Evolutionary conservation across 1,284 basidiomycete species (phyloP).

Genomic region (Phylloboletellus chloephorus): DNA sequence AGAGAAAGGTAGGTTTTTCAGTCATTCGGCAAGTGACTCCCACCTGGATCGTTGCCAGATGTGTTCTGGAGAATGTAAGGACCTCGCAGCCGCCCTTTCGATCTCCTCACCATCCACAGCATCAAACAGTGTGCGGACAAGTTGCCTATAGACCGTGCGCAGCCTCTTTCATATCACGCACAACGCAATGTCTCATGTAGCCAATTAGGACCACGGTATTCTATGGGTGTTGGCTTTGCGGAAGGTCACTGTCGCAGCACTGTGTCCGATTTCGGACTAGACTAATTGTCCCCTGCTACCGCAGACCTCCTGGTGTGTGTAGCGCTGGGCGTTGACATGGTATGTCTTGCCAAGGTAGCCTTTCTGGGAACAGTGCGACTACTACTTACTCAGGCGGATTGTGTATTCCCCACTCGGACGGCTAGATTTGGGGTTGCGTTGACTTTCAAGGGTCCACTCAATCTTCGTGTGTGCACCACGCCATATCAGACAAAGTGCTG

Average conservation of each 20-base stretch:
- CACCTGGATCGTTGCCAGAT: conserved; percentile 39
- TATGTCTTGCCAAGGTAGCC: conserved; percentile 27
- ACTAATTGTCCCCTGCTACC: conserved; percentile 2
- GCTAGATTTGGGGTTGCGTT: conserved; percentile 83
- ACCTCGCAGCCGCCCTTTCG: background rate
- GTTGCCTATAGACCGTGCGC: conserved; percentile 67
- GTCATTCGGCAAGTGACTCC: conserved; percentile 7
- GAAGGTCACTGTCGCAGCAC: conserved; percentile 51
- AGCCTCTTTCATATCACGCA: conserved; percentile 1
- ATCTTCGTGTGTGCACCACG: conserved; percentile 53
- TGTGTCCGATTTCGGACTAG: background rate
- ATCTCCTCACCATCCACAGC: conserved; percentile 37
- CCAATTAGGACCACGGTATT: conserved; percentile 68
- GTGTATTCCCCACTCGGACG: conserved; percentile 83
- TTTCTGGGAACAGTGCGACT: background rate
- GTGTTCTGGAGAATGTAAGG: conserved; percentile 79
- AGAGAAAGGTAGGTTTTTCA: conserved; percentile 61
- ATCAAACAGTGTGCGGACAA: conserved; percentile 75
- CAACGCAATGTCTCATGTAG: conserved; percentile 7
- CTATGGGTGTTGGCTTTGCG: conserved; percentile 85
- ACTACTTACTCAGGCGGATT: conserved; percentile 60
- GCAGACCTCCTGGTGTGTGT: conserved; percentile 80
- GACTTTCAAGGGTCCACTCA: conserved; percentile 72
- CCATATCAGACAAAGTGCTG: conserved; percentile 2
- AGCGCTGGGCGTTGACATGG: conserved; percentile 87